phyloP scores from a whole-genome alignment of 2,329 filamentous ascomycete species.

The Hypoxylon sp. region DNA sequence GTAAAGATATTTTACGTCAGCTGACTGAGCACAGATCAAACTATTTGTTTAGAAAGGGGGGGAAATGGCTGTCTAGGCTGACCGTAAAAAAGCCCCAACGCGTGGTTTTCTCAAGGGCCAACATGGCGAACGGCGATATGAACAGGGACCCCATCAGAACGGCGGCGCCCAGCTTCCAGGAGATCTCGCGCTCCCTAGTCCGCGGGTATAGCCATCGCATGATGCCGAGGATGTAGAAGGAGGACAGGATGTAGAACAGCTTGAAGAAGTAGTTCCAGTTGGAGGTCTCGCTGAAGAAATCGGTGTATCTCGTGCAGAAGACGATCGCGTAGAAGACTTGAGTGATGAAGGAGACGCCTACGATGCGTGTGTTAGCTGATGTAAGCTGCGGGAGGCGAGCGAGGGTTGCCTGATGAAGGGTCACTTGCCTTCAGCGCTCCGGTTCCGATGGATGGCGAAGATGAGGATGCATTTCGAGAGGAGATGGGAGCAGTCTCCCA shows the following conservation, averaged over 20 bases:
- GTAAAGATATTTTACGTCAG: slow-evolving; percentile 34
- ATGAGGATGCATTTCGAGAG: slow-evolving; percentile 91
- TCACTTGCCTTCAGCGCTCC: slow-evolving; percentile 80
- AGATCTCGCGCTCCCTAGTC: slow-evolving; percentile 89
- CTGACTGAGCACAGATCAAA: slow-evolving; percentile 1
- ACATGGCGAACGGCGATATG: slow-evolving; percentile 77
- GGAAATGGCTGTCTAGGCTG: slow-evolving; percentile 43
- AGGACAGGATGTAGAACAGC: slow-evolving; percentile 86
- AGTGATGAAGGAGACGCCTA: slow-evolving; percentile 90
- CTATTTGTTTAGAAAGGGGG: background rate
- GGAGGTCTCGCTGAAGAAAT: slow-evolving; percentile 73
- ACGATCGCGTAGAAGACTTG: slow-evolving; percentile 89
- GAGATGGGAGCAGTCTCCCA: slow-evolving; percentile 87
- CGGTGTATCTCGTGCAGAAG: slow-evolving; percentile 88
- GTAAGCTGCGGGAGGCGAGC: background rate
- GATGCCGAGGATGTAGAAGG: slow-evolving; percentile 85
- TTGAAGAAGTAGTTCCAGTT: slow-evolving; percentile 86
- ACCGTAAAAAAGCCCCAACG: slow-evolving; percentile 66
- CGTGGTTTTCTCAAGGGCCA: slow-evolving; percentile 69
- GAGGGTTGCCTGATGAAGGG: background rate
- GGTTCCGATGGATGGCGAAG: slow-evolving; percentile 88
- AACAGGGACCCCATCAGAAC: slow-evolving; percentile 74
- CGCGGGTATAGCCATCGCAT: slow-evolving; percentile 90
- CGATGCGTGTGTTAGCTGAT: slow-evolving; percentile 36
- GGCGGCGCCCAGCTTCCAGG: slow-evolving; percentile 88